phyloP scores from a whole-genome alignment of 2,329 filamentous ascomycete genomes.

The Torrubiella hemipterigena region DNA sequence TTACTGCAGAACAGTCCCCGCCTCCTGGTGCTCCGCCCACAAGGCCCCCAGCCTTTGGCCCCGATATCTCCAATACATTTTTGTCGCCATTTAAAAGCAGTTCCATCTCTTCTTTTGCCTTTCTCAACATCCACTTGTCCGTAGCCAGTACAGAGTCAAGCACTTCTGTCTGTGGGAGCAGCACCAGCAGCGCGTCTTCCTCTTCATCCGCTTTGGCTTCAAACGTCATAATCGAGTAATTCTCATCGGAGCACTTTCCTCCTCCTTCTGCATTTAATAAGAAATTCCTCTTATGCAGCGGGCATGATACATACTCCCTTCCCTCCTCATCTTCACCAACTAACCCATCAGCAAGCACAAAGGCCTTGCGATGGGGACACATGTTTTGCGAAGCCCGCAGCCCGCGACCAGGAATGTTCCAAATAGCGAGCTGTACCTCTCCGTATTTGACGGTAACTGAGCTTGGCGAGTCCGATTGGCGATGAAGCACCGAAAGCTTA shows the following conservation, averaged over 20 bases:
- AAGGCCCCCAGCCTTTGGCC: too few species aligned
- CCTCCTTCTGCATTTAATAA: background rate
- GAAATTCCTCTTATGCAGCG: constrained; percentile 83
- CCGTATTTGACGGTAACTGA: constrained; percentile 72
- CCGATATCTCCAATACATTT: background rate
- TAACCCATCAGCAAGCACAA: constrained; percentile 77
- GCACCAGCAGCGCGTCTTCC: background rate
- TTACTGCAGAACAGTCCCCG: too few species aligned
- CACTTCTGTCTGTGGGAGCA: background rate
- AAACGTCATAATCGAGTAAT: background rate
- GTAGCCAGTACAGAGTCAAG: background rate
- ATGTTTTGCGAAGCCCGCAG: constrained; percentile 78
- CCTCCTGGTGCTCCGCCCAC: too few species aligned
- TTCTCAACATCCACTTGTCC: background rate
- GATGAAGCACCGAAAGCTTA: constrained; percentile 54
- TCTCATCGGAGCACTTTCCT: background rate
- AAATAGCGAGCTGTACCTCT: constrained; percentile 80
- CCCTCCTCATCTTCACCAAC: constrained; percentile 47
- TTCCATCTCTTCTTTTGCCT: background rate
- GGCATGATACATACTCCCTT: constrained; percentile 68
- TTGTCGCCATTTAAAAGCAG: background rate
- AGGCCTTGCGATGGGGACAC: constrained; percentile 86
- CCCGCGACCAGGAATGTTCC: constrained; percentile 69
- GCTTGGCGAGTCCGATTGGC: constrained; percentile 50
- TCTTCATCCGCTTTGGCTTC: background rate